Evolutionary conservation across 2,329 filamentous ascomycete species (phyloP).

Genomic region (Xenoacremonium recifei): DNA sequence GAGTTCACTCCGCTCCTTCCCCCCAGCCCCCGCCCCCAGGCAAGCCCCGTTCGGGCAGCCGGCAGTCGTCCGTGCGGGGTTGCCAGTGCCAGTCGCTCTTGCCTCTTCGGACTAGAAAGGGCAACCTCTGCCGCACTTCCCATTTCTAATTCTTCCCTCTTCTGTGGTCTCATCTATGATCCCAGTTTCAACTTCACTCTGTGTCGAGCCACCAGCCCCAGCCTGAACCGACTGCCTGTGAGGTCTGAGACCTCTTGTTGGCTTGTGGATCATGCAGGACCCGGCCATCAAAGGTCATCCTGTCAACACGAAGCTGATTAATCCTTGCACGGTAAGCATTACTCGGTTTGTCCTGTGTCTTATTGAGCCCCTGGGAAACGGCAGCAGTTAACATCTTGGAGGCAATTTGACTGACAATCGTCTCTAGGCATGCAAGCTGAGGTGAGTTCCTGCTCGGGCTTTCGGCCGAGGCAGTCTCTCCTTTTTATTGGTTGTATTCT

Average conservation of each 20-base stretch:
- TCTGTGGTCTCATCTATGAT: neutral
- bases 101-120: slow-evolving; percentile 10
- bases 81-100: slow-evolving; percentile 5
- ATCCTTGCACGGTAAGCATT: slow-evolving; percentile 19
- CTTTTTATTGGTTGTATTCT: slow-evolving; percentile 1
- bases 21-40: neutral
- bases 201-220: neutral
- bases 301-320: slow-evolving; percentile 16
- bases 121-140: slow-evolving; percentile 15
- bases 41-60: too few relatives aligned
- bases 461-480: slow-evolving; percentile 7
- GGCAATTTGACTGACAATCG: slow-evolving; percentile 3
- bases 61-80: slow-evolving; percentile 9
- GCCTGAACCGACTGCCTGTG: slow-evolving; percentile 1
- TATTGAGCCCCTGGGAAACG: too few relatives aligned
- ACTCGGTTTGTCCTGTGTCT: too few relatives aligned
- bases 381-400: too few relatives aligned
- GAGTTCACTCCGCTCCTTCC: neutral
- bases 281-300: slow-evolving; percentile 3
- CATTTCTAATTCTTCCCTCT: slow-evolving; percentile 2
- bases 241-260: slow-evolving; percentile 1
- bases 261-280: slow-evolving; percentile 18
- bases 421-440: slow-evolving; percentile 20
- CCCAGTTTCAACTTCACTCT: slow-evolving; percentile 1
- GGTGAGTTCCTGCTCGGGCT: slow-evolving; percentile 13